phyloP scores from a whole-genome alignment of 1,284 basidiomycete genomes.

The Melampsora occidentalis region DNA sequence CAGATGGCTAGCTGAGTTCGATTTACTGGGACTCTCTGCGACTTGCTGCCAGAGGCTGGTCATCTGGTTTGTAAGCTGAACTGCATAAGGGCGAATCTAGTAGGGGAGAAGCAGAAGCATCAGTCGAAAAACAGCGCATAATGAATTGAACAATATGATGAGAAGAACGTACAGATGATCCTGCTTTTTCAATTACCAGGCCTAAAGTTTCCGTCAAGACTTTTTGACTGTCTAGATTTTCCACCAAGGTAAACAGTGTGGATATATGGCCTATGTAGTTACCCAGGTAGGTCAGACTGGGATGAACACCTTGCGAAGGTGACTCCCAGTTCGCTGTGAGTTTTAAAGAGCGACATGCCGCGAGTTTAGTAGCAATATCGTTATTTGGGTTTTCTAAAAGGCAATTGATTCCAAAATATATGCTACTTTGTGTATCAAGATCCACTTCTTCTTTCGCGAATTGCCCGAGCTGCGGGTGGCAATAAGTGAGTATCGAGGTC shows the following conservation, averaged over 20 bases:
- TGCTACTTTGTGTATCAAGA: constrained; percentile 21
- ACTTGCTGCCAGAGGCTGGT: constrained; percentile 39
- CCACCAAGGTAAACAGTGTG: constrained; percentile 24
- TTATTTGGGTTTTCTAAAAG: constrained; percentile 35
- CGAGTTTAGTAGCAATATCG: constrained; percentile 36
- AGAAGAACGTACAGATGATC: background rate
- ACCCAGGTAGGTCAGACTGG: constrained; percentile 16
- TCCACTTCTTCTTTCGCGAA: constrained; percentile 32
- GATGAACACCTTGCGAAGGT: constrained; percentile 5
- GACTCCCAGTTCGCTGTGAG: constrained; percentile 33
- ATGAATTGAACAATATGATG: background rate
- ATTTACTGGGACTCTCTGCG: constrained; percentile 35
- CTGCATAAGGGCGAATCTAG: constrained; percentile 29
- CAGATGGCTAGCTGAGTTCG: constrained; percentile 23
- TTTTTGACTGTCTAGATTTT: constrained; percentile 37
- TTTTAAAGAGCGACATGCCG: constrained; percentile 30
- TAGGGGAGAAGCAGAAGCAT: constrained; percentile 1
- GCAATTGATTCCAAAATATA: constrained; percentile 25
- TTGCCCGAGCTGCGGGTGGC: constrained; percentile 23
- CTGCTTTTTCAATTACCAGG: constrained; percentile 31
- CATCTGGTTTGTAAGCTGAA: constrained; percentile 18
- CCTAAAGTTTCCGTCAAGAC: constrained; percentile 33
- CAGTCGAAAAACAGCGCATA: too few relatives aligned
- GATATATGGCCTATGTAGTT: constrained; percentile 30
- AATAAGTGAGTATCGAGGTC: background rate